Evolutionary conservation across 2,329 filamentous ascomycete species (phyloP).

Genomic region (Purpureocillium takamizusanense): DNA sequence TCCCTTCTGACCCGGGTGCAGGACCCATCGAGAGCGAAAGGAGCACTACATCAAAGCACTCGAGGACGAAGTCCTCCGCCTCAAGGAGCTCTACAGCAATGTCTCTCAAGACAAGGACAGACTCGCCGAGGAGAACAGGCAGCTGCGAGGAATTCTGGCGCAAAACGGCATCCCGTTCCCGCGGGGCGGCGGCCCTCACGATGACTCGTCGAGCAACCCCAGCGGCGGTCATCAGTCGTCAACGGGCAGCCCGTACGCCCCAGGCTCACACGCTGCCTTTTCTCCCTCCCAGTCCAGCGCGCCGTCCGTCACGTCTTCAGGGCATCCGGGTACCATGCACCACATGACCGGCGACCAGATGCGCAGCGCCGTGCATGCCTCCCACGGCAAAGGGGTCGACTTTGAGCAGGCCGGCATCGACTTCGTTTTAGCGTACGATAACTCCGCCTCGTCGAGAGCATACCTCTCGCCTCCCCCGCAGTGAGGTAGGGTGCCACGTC

Average conservation of each 20-base stretch:
- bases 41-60: conserved; percentile 92
- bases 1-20: conserved; percentile 23
- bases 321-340: conserved; percentile 13
- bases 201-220: conserved; percentile 36
- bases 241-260: conserved; percentile 45
- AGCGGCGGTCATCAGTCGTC: conserved; percentile 33
- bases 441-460: conserved; percentile 45
- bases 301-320: conserved; percentile 31
- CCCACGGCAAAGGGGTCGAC: conserved; percentile 42
- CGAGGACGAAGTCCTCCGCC: conserved; percentile 80
- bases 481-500: conserved; percentile 20
- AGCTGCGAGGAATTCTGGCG: conserved; percentile 51
- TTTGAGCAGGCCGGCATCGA: conserved; percentile 81
- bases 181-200: conserved; percentile 14
- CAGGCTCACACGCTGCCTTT: conserved; percentile 33
- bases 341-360: conserved; percentile 19
- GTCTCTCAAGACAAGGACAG: conserved; percentile 68
- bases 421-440: conserved; percentile 82
- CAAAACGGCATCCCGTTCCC: conserved; percentile 40
- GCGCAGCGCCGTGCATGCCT: conserved; percentile 15
- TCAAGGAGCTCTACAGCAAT: conserved; percentile 76
- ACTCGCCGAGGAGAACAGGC: conserved; percentile 69
- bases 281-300: conserved; percentile 36
- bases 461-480: conserved; percentile 58
- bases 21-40: conserved; percentile 93